Base-by-base conservation (phyloP, 2,329 filamentous ascomycete species). In the Arthroderma sp. region DNA sequence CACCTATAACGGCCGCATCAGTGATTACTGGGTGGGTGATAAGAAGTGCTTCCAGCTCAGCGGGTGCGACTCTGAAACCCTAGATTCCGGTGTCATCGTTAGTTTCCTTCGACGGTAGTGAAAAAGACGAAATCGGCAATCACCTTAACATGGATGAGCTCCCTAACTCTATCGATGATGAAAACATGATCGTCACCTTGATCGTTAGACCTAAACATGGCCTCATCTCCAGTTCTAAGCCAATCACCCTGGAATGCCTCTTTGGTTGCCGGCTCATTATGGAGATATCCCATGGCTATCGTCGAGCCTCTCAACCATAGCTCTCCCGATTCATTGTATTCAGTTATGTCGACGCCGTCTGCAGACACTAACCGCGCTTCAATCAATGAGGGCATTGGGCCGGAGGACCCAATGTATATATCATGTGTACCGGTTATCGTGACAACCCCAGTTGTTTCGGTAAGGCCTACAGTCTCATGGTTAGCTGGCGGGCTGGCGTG, bases 261-360 rank as follows among this genome's bases (percentile, higher is more conserved):
- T 49, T 77, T 75, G 11, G 83, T 90, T 2, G 88, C 87, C 64
- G 84, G 82, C 57, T 85, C 81, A 66, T 93, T 91, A 71, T 91
- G 85, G 47, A 91, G 75, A 64, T 94, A 94, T 0, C 88, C 88
- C 1, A 91, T 72, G 0, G 85, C 81, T 0, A 91, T 80, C 0
- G 82, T 81, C 0, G 87, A 87, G 0, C 80, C 81, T 66, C 87
- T 86, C 25, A 91, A 79, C 25, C 86, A 77, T 8, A 94, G 78
- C 70, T 94, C 88, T 38, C 88, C 88, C 0, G 83, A 84, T 56
- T 80, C 79, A 60, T 88, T 80, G 62, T 84, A 80, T 4, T 74
- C 79, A 0, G 78, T 82, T 57, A 90, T 78, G 65, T 89, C 86
- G 1, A 73, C 74, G 1, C 85, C 86, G 59, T 88, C 82, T 2